Conservation (phyloP, 176 grass and related monocot species). For the Triticum turgidum region DNA sequence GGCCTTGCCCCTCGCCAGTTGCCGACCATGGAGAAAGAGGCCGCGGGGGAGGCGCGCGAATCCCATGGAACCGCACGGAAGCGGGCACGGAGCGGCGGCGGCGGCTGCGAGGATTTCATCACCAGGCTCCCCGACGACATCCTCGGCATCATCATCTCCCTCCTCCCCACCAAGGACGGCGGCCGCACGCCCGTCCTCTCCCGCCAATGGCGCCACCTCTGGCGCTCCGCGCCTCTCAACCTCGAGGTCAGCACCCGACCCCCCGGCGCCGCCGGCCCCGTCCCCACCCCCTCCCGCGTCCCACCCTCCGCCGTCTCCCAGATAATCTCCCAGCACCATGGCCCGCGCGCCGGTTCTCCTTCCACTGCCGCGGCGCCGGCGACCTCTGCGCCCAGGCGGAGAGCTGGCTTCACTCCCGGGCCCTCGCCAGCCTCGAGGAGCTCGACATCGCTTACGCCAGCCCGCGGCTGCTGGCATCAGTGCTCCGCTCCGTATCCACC, state of each 20-base stretch:
- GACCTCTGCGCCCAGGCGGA: not conserved
- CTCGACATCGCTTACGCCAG: not conserved
- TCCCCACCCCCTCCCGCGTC: not conserved
- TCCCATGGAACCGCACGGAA: too few species aligned
- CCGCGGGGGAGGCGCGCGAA: too few species aligned
- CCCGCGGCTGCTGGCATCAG: not conserved
- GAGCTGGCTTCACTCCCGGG: not conserved
- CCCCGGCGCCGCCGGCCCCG: too few species aligned
- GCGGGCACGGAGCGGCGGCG: too few species aligned
- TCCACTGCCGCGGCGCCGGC: not conserved
- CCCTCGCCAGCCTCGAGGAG: not conserved
- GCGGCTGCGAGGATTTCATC: not conserved
- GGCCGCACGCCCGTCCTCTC: not conserved
- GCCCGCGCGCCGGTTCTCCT: not conserved
- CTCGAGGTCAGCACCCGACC: not conserved
- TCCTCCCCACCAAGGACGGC: not conserved
- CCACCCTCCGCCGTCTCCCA: not conserved
- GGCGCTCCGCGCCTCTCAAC: not conserved
- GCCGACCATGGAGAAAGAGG: too few species aligned
- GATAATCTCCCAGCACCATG: not conserved
- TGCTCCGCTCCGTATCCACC: not conserved
- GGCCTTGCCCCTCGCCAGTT: too few species aligned
- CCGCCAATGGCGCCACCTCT: not conserved
- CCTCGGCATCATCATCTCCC: not conserved
- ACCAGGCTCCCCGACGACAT: not conserved